phyloP scores from a whole-genome alignment of 1,284 basidiomycete species.

The Melampsora larici-populina region DNA sequence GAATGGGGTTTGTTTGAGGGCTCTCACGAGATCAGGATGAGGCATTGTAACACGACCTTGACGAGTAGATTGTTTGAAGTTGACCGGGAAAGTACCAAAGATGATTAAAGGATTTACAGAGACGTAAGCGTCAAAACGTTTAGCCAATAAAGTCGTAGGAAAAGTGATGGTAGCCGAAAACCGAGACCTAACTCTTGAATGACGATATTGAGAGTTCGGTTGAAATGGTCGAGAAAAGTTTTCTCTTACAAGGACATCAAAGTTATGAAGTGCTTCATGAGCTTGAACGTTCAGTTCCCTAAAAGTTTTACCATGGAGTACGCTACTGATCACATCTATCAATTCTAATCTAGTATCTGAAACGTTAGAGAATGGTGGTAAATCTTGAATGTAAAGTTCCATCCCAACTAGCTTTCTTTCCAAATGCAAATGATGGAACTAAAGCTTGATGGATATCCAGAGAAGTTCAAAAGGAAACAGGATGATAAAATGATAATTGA shows the following conservation, averaged over 20 bases:
- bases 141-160: slow-evolving; percentile 2
- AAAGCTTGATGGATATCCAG: too few species aligned
- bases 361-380: not conserved
- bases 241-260: slow-evolving; percentile 1
- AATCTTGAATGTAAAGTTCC: slow-evolving; percentile 1
- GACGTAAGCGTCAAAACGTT: not conserved
- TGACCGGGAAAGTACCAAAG: not conserved
- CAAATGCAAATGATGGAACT: too few species aligned
- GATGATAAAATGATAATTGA: too few species aligned
- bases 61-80: not conserved
- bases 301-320: not conserved
- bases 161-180: not conserved
- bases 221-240: not conserved
- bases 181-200: not conserved
- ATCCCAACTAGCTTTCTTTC: not conserved
- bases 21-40: not conserved
- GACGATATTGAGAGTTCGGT: not conserved
- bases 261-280: not conserved
- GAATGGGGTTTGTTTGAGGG: not conserved
- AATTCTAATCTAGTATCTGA: slow-evolving; percentile 7
- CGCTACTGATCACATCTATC: not conserved
- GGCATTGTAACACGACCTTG: not conserved
- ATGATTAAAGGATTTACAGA: not conserved
- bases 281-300: not conserved
- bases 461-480: too few species aligned